phyloP scores from a whole-genome alignment of 2,329 filamentous ascomycete genomes.

The Phoma sp. region DNA sequence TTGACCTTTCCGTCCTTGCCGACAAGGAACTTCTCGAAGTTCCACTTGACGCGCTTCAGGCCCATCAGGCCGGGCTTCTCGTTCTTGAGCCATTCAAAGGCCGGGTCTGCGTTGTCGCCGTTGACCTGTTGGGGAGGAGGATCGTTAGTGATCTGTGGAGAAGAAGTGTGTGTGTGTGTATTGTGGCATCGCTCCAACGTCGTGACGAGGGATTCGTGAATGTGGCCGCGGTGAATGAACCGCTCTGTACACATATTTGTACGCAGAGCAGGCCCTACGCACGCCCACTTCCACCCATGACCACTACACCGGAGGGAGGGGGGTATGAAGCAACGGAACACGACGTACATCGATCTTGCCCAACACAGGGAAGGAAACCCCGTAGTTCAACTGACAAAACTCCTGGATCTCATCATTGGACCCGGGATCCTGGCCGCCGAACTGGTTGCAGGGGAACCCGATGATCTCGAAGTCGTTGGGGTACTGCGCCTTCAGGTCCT shows the following conservation, averaged over 20 bases:
- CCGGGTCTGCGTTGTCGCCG: conserved; percentile 76
- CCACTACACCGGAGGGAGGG: too few species aligned
- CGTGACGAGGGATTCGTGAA: too few species aligned
- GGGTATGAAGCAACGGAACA: neutral
- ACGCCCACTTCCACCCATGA: too few species aligned
- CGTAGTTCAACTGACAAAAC: conserved; percentile 91
- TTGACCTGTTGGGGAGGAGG: conserved; percentile 57
- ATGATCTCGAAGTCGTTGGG: conserved; percentile 82
- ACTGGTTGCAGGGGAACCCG: conserved; percentile 99
- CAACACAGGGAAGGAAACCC: conserved; percentile 88
- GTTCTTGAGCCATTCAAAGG: conserved; percentile 77
- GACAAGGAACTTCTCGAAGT: conserved; percentile 98
- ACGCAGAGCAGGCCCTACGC: too few species aligned
- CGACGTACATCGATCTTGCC: conserved; percentile 80
- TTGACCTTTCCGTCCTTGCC: conserved; percentile 85
- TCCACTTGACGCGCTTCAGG: conserved; percentile 95
- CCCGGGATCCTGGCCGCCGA: conserved; percentile 87
- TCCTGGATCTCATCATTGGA: conserved; percentile 66
- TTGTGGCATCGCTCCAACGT: too few species aligned
- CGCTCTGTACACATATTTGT: too few species aligned
- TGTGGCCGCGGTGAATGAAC: too few species aligned
- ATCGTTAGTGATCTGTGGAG: too few species aligned
- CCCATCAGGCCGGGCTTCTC: conserved; percentile 83
- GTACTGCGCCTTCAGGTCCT: conserved; percentile 71
- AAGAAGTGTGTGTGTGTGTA: too few species aligned